Percentiles rank a stretch among this genome's conserved stretches.
phyloP scores from a whole-genome alignment of 2,329 filamentous ascomycete species.

The Mycosphaerelloides madeirae region DNA sequence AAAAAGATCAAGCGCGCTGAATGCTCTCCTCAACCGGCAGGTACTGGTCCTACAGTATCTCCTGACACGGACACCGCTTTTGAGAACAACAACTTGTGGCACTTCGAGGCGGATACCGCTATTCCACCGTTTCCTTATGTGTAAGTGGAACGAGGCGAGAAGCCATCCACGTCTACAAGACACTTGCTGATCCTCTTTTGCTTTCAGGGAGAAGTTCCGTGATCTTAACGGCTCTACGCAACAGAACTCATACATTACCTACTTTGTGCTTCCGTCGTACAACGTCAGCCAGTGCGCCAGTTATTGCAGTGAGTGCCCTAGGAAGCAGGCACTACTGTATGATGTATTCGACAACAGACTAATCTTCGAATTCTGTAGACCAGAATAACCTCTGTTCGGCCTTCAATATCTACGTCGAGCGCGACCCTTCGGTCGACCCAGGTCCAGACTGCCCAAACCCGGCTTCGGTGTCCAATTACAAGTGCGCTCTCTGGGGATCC shows the following conservation, averaged over 20 bases:
- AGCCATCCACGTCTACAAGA: too few relatives aligned
- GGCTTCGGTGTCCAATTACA: slow-evolving; percentile 29
- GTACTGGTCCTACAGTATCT: slow-evolving; percentile 27
- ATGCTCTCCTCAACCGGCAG: slow-evolving; percentile 36
- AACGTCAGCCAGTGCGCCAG: slow-evolving; percentile 18
- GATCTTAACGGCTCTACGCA: slow-evolving; percentile 22
- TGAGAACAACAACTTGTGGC: slow-evolving; percentile 19
- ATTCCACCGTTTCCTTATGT: slow-evolving; percentile 16
- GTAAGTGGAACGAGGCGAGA: too few relatives aligned
- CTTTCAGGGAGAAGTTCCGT: slow-evolving; percentile 20
- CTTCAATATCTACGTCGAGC: slow-evolving; percentile 27
- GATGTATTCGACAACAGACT: too few relatives aligned
- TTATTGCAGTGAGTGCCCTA: too few relatives aligned
- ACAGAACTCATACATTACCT: slow-evolving; percentile 25
- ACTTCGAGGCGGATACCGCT: slow-evolving; percentile 17
- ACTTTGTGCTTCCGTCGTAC: slow-evolving; percentile 22
- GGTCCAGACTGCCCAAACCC: slow-evolving; percentile 25
- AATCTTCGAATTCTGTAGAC: too few relatives aligned
- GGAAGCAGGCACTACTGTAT: too few relatives aligned
- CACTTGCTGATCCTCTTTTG: too few relatives aligned
- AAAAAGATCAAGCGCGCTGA: slow-evolving; percentile 25
- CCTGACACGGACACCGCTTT: slow-evolving; percentile 27
- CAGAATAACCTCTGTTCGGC: slow-evolving; percentile 19
- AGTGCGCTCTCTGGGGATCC: slow-evolving; percentile 34
- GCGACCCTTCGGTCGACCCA: slow-evolving; percentile 22